Conservation (phyloP, 179 eudicot genomes). For the Silene vulgaris region DNA sequence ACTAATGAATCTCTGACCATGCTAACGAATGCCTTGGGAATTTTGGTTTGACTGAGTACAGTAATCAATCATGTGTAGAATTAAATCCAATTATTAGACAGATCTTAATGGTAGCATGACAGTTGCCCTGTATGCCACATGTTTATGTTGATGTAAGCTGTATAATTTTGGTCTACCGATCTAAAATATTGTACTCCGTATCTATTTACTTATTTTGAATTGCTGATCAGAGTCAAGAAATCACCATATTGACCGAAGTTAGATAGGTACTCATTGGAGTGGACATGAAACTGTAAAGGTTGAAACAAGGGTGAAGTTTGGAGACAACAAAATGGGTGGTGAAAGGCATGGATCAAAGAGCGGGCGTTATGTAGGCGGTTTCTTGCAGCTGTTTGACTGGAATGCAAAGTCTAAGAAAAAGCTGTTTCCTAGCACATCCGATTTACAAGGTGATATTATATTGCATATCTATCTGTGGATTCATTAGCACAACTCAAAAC, state of each 20-base stretch:
- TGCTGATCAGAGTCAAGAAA: constrained; percentile 16
- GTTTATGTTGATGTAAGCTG: no score
- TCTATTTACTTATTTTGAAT: neutral
- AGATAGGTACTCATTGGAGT: constrained; percentile 14
- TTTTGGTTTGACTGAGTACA: no score
- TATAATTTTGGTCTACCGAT: no score
- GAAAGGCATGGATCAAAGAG: constrained; percentile 62
- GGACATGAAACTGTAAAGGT: constrained; percentile 21
- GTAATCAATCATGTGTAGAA: no score
- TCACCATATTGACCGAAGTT: constrained; percentile 1
- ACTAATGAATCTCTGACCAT: no score
- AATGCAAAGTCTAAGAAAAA: constrained; percentile 22
- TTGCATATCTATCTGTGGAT: neutral
- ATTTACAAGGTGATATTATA: constrained; percentile 38
- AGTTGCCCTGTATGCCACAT: no score
- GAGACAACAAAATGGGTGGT: constrained; percentile 51
- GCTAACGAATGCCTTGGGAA: no score
- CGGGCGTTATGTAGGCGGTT: constrained; percentile 80
- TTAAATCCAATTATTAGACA: no score
- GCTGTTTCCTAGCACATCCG: constrained; percentile 24
- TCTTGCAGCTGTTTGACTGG: constrained; percentile 95
- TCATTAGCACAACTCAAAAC: neutral
- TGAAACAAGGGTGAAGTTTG: constrained; percentile 10
- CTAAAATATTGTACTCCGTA: no score
- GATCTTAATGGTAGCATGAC: no score